These are phyloP conservation scores for Fusarium sp. DNA, from an alignment of 2,329 filamentous ascomycete genomes.

Conservation along the genomic window DNA sequence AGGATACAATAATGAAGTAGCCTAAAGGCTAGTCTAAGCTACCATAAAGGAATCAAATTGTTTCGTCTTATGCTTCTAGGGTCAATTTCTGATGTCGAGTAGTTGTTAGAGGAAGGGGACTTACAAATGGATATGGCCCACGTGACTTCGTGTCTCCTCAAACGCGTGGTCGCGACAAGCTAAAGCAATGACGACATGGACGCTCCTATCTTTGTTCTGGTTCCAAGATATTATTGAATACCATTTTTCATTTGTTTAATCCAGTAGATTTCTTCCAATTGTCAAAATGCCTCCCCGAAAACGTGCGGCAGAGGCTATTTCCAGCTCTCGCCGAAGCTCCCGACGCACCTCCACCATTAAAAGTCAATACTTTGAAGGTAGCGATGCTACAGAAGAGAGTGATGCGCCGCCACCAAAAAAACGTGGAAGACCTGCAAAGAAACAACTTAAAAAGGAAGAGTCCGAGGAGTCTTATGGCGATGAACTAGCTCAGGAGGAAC, in stretches of 20 bases:
- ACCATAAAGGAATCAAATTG: no score
- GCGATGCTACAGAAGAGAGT: conserved; percentile 32
- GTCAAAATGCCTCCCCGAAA: conserved; percentile 55
- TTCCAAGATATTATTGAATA: conserved; percentile 1
- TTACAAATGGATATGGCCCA: conserved; percentile 7
- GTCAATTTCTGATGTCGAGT: no score
- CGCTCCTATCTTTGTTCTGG: not conserved
- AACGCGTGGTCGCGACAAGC: conserved; percentile 42
- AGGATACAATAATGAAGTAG: no score
- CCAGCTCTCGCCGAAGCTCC: conserved; percentile 58
- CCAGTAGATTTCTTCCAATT: not conserved
- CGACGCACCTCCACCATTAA: conserved; percentile 59
- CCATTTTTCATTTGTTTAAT: not conserved
- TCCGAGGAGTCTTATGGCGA: conserved; percentile 46
- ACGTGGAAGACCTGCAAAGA: conserved; percentile 44
- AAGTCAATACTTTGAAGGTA: conserved; percentile 63
- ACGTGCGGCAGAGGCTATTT: conserved; percentile 48
- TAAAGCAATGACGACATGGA: conserved; percentile 42
- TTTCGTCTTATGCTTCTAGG: no score
- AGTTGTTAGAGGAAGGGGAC: no score
- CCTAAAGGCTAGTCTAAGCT: no score
- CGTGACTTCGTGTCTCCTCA: conserved; percentile 44
- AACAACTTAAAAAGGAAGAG: conserved; percentile 33
- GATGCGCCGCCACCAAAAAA: conserved; percentile 47
- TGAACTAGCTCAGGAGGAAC: conserved; percentile 41